Percentiles rank a stretch among this genome's conserved stretches.
phyloP scores from a whole-genome alignment of 2,329 filamentous ascomycete species.

The Chaetomiaceae sp. region DNA sequence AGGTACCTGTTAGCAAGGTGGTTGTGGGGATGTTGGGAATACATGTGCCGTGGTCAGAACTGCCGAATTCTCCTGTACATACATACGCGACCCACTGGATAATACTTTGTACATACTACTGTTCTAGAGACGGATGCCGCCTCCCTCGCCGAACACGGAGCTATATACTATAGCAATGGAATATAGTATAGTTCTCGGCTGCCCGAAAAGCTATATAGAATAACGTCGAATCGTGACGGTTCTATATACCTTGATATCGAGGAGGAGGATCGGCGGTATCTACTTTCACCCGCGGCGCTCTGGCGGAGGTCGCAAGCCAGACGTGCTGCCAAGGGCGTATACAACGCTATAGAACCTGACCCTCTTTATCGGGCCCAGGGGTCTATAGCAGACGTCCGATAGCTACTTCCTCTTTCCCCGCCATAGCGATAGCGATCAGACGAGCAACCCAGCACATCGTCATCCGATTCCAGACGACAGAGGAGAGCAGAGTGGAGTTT shows the following conservation, averaged over 20 bases:
- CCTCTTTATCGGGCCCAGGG: background rate
- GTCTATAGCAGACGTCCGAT: constrained; percentile 4
- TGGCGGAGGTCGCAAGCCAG: background rate
- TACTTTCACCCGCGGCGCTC: background rate
- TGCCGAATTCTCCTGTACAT: too few species aligned
- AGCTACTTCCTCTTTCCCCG: constrained; percentile 1
- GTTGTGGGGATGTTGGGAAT: too few species aligned
- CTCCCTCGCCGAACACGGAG: constrained; percentile 1
- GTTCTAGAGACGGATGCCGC: background rate
- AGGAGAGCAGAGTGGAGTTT: constrained; percentile 4
- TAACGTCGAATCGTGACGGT: constrained; percentile 3
- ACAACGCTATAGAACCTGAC: background rate
- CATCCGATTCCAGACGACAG: constrained; percentile 12
- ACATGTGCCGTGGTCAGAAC: too few species aligned
- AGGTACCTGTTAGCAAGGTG: too few species aligned
- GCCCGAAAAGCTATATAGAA: constrained; percentile 3
- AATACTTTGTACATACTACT: background rate
- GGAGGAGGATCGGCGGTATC: background rate
- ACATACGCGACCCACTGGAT: too few species aligned
- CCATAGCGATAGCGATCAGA: background rate
- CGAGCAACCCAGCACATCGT: background rate
- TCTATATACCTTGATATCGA: constrained; percentile 2
- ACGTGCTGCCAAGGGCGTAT: constrained; percentile 3
- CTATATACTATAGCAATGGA: constrained; percentile 3
- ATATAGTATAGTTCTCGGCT: background rate